A percentile compares a stretch with the other conserved stretches of the same genome.
These are phyloP conservation scores for Suillus variegatus DNA, from an alignment of 768 basidiomycete genomes.

Conservation along the genomic window DNA sequence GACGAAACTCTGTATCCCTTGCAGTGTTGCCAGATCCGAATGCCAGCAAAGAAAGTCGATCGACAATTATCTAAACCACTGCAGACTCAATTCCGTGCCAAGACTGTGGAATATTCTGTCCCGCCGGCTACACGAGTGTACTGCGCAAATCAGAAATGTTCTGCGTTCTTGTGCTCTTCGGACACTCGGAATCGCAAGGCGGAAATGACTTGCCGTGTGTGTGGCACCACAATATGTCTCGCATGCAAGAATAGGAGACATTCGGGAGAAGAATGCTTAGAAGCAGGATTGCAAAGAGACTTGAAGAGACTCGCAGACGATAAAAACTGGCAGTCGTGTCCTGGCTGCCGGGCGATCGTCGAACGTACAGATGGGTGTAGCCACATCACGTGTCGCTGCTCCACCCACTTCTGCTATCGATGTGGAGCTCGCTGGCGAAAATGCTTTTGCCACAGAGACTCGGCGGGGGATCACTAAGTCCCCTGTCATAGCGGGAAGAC, in stretches of 20 bases:
- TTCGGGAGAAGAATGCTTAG: conserved; percentile 37
- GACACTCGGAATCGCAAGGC: background rate
- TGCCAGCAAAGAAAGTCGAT: conserved; percentile 32
- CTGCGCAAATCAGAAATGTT: conserved; percentile 47
- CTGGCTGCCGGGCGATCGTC: conserved; percentile 53
- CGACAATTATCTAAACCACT: conserved; percentile 34
- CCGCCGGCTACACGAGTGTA: conserved; percentile 49
- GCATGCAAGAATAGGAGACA: conserved; percentile 52
- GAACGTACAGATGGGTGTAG: conserved; percentile 56
- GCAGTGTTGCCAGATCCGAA: conserved; percentile 46
- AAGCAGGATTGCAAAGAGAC: conserved; percentile 41
- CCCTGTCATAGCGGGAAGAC: background rate
- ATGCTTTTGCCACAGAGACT: conserved; percentile 13
- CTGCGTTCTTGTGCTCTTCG: conserved; percentile 47
- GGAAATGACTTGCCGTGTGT: conserved; percentile 40
- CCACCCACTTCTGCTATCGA: conserved; percentile 21
- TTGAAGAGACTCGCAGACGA: conserved; percentile 48
- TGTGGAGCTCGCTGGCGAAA: conserved; percentile 17
- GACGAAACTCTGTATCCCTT: conserved; percentile 56
- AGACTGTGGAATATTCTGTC: conserved; percentile 48
- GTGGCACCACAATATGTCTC: conserved; percentile 43
- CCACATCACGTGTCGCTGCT: conserved; percentile 60
- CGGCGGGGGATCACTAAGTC: background rate
- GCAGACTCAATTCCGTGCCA: conserved; percentile 38
- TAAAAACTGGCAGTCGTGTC: conserved; percentile 62